Evolutionary conservation across 2,329 filamentous ascomycete species (phyloP).

Genomic region (Beauveria scarabaeidicola): DNA sequence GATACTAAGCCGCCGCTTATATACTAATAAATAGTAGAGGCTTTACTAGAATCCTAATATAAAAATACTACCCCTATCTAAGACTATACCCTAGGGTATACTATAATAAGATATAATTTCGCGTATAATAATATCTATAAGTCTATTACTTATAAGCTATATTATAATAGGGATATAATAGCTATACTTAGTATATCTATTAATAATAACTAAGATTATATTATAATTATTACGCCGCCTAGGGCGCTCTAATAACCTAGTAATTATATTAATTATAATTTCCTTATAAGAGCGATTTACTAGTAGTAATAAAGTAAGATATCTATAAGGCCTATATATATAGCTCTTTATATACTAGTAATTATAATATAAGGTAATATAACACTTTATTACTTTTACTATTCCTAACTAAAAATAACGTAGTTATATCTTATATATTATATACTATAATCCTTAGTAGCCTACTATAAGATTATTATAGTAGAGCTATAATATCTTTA

Average conservation of each 20-base stretch:
- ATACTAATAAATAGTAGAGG: too few relatives aligned
- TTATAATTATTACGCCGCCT: constrained; percentile 1
- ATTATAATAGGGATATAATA: background rate
- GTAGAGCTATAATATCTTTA: constrained; percentile 7
- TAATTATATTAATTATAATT: background rate
- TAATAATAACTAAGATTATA: background rate
- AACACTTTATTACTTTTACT: background rate
- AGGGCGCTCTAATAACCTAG: background rate
- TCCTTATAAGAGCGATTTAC: constrained; percentile 12
- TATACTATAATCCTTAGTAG: background rate
- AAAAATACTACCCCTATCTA: constrained; percentile 11
- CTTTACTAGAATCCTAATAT: too few relatives aligned
- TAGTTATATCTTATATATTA: background rate
- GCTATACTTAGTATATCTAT: background rate
- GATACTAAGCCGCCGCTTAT: too few relatives aligned
- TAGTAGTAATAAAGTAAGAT: background rate
- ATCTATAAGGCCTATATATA: constrained; percentile 21
- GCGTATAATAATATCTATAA: constrained; percentile 7
- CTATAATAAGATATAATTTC: constrained; percentile 14
- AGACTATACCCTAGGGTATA: constrained; percentile 17
- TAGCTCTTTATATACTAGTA: too few relatives aligned
- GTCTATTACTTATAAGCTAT: constrained; percentile 18
- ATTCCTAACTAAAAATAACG: background rate
- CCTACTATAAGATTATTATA: constrained; percentile 5
- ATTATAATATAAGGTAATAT: constrained; percentile 6